Base-by-base conservation (phyloP, 805 yeast species). In the Ogataea angusta region DNA sequence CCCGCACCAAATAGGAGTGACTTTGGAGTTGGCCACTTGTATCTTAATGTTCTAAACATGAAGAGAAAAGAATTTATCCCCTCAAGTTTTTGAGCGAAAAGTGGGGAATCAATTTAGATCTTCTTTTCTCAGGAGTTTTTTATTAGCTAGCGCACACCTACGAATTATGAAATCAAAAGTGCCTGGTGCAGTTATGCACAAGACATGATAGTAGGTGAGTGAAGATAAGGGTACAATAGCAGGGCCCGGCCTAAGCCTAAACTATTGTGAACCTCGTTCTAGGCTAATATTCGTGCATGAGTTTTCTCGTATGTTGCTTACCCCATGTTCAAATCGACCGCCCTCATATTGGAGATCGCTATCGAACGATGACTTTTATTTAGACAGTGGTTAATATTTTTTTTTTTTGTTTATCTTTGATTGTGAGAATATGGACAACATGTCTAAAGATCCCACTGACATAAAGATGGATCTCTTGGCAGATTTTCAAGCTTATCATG, bases 401-500 rank as follows among this genome's bases (percentile, higher is more conserved):
- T 19, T 19, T 19, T 6, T 19, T 19, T 19, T 19, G 7, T 19
- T 19, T 19, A 19, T 19, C 8, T 19, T 19, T 4, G 6, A 7
- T 19, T 6, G 21, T 19, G 10, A 19, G 9, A 19, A 19, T 19
- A 19, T 7, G 10, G 8, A 19, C 21, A 19, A 7, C 7, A 24
- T 33, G 23, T 10, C 36, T 7, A 25, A n/a, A 7, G 18, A 14
- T 10, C 30, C 5, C 2, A 13, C 7, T 6, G 31, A 27, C 13
- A 14, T 23, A 2, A 35, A 23, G 8, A 14, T 18, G 10, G 38
- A 40, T 15, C 27, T 40, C 4, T 25, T 40, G 31, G 35, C 19
- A 5, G 30, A 34, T 12, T 40, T 26, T 17, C 43, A 40, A 4
- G 22, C 31, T 14, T 40, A 40, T n/a, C 30, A 40, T 30, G 33